Conservation (phyloP, 129 eudicot genomes). For the Centrapalus pauciflorus region DNA sequence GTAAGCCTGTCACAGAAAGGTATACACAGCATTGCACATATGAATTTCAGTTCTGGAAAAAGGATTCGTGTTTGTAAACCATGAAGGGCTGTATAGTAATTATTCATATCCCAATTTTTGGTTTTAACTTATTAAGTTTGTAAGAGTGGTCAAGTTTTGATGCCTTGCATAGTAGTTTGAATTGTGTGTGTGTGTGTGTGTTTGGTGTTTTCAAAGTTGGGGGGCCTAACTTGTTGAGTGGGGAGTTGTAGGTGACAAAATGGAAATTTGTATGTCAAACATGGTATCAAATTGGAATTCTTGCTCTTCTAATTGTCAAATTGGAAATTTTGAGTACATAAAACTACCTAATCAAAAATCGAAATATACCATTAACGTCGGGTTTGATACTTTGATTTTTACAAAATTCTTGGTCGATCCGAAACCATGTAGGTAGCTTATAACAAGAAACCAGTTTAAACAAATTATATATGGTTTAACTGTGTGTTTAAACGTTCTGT, state of each 20-base stretch:
- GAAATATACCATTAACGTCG: too few species aligned
- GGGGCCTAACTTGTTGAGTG: neutral
- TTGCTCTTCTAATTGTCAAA: neutral
- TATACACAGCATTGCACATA: constrained; percentile 7
- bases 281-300: neutral
- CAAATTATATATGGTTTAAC: too few species aligned
- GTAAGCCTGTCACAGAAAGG: neutral
- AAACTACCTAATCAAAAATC: too few species aligned
- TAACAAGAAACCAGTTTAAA: too few species aligned
- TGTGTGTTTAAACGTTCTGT: too few species aligned
- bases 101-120: neutral
- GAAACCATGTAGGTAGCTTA: too few species aligned
- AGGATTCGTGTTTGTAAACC: neutral
- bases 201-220: neutral
- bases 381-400: too few species aligned
- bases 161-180: neutral
- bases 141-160: neutral
- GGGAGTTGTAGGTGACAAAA: neutral
- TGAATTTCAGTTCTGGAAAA: constrained; percentile 4
- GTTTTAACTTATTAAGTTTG: neutral
- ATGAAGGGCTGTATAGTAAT: neutral
- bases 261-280: neutral
- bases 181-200: neutral
- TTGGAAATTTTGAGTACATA: too few species aligned
- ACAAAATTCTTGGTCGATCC: too few species aligned